Conservation (phyloP, 177 flowering plant genomes). For the Vitis hybrid region DNA sequence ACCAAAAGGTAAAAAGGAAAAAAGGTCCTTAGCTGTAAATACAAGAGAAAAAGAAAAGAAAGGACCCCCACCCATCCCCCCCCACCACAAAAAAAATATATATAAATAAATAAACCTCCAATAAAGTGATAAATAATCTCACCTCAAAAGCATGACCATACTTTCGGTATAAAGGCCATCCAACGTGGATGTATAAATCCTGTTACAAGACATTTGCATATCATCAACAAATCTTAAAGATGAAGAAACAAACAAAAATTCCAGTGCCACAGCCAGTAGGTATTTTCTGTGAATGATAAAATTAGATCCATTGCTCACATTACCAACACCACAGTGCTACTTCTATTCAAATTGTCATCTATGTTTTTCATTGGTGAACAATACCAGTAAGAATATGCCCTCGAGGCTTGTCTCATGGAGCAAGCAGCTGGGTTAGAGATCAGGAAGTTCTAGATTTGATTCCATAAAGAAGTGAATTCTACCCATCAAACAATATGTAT, state of each 20-base stretch:
- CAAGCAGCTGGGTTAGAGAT: no score
- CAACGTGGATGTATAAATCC: constrained; percentile 85
- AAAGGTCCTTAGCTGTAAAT: neutral
- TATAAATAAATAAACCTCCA: neutral
- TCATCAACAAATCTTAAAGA: neutral
- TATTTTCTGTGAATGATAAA: neutral
- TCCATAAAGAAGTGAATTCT: no score
- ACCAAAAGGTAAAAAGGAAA: neutral
- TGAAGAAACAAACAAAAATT: neutral
- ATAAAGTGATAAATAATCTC: constrained; percentile 1
- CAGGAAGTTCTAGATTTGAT: no score
- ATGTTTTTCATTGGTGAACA: no score
- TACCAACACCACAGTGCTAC: no score
- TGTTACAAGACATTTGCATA: constrained; percentile 23
- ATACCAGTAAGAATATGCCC: no score
- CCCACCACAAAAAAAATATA: no score
- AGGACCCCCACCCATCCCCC: no score
- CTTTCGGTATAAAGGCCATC: constrained; percentile 90
- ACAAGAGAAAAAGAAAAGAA: neutral
- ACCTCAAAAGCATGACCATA: constrained; percentile 99
- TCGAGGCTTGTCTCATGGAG: no score
- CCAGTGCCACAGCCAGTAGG: neutral
- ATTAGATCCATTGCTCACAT: no score
- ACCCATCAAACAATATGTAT: no score
- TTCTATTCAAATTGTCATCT: no score